These are phyloP conservation scores for Populus euphratica DNA, from an alignment of 345 rosid genomes.

Conservation along the genomic window DNA sequence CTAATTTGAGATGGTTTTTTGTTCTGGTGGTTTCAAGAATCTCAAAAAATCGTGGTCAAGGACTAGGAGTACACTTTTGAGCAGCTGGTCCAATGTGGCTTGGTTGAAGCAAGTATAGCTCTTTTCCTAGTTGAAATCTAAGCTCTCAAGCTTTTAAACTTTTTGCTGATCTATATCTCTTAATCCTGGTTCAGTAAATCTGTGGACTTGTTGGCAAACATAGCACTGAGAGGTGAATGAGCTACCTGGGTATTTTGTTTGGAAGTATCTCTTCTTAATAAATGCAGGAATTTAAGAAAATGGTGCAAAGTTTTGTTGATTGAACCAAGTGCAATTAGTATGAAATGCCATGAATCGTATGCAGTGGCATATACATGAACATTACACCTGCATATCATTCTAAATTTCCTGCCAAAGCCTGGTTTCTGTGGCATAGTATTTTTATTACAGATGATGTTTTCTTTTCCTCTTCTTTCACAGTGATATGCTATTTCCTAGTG, in stretches of 20 bases:
- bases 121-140: background rate
- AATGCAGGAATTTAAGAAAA: background rate
- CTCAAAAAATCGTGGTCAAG: background rate
- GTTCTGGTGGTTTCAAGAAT: background rate
- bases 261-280: background rate
- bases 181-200: background rate
- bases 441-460: background rate
- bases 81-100: background rate
- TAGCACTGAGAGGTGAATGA: background rate
- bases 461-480: background rate
- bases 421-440: background rate
- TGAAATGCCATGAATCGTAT: background rate
- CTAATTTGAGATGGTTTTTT: background rate
- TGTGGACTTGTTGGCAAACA: background rate
- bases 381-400: background rate
- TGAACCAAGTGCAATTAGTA: background rate
- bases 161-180: background rate
- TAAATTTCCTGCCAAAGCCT: background rate
- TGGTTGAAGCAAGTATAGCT: background rate
- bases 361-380: background rate
- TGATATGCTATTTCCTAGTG: background rate
- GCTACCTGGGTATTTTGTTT: background rate
- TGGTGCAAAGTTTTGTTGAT: background rate
- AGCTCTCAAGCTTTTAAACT: background rate
- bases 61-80: background rate